A percentile compares a stretch with the other conserved stretches of the same genome.
Conservation (phyloP, 352 stramenopile species). For the Aphanomyces stellatus region DNA sequence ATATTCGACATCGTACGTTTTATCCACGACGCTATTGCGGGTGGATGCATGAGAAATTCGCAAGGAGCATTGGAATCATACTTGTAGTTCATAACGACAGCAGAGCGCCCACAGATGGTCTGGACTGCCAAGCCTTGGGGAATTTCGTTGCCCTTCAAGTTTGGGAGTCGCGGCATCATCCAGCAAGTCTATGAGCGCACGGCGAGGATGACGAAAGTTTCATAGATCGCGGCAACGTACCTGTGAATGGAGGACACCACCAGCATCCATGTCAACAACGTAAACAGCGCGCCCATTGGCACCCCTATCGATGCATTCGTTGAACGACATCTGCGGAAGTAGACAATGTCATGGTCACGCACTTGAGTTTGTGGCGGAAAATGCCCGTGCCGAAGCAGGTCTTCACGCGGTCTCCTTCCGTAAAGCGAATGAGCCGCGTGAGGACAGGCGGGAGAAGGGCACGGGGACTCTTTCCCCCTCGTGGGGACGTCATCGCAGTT, state of each 20-base stretch:
- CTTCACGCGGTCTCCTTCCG: slow-evolving; percentile 45
- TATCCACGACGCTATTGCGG: slow-evolving; percentile 23
- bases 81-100: slow-evolving; percentile 22
- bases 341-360: neutral
- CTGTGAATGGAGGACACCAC: slow-evolving; percentile 18
- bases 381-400: slow-evolving; percentile 54
- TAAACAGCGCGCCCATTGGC: neutral
- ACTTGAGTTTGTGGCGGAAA: slow-evolving; percentile 25
- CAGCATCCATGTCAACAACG: neutral
- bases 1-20: slow-evolving; percentile 32
- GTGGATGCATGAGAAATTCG: slow-evolving; percentile 26
- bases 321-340: slow-evolving; percentile 2
- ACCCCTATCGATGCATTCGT: neutral
- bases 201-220: neutral
- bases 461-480: neutral
- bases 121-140: slow-evolving; percentile 1
- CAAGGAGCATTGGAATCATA: slow-evolving; percentile 26
- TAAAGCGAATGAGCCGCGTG: slow-evolving; percentile 56
- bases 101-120: neutral
- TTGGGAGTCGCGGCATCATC: slow-evolving; percentile 19
- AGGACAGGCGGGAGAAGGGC: slow-evolving; percentile 49
- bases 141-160: slow-evolving; percentile 14
- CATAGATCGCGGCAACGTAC: slow-evolving; percentile 18
- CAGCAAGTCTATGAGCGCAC: slow-evolving; percentile 4
- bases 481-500: neutral